These are phyloP conservation scores for Scenedesmus sp. DNA, from an alignment of 163 green algal species.

Conservation along the genomic window DNA sequence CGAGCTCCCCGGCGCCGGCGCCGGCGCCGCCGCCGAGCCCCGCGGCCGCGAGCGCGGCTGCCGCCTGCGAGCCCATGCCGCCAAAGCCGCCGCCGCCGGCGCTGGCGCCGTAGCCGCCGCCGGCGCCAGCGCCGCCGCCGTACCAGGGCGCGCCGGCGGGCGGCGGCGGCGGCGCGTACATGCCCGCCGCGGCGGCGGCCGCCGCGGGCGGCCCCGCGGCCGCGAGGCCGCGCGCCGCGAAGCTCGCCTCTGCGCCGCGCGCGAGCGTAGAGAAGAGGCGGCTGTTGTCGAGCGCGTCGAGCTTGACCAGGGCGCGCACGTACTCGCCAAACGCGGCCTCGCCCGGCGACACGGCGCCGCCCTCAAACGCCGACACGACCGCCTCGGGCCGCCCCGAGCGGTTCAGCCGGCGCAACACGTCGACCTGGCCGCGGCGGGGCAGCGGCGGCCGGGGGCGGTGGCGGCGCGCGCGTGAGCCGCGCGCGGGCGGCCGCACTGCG, in stretches of 20 bases:
- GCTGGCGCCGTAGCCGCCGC: not conserved
- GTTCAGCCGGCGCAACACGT: constrained; percentile 77
- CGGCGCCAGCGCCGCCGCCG: constrained; percentile 10
- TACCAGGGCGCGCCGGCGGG: constrained; percentile 27
- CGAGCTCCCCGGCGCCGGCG: constrained; percentile 50
- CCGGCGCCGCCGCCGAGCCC: constrained; percentile 16
- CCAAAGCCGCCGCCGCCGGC: not conserved
- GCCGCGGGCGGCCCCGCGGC: not conserved
- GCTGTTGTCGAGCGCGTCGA: constrained; percentile 80
- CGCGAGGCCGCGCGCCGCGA: constrained; percentile 21
- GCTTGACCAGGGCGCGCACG: constrained; percentile 83
- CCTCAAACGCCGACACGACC: constrained; percentile 84
- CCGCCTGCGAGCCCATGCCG: constrained; percentile 29
- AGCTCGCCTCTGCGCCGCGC: constrained; percentile 38
- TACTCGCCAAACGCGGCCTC: constrained; percentile 87
- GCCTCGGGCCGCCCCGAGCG: constrained; percentile 67
- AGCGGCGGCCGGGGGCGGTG: no score
- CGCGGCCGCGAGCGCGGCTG: constrained; percentile 43
- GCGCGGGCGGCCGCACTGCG: no score
- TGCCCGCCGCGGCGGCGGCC: not conserved
- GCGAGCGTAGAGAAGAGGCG: constrained; percentile 54
- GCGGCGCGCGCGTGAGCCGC: no score
- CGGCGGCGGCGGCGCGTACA: constrained; percentile 6
- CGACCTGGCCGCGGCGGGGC: constrained; percentile 49
- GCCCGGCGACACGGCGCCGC: constrained; percentile 61